A percentile compares a stretch with the other conserved stretches of the same genome.
Conservation (phyloP, 345 rosid genomes). For the Passiflora organensis region DNA sequence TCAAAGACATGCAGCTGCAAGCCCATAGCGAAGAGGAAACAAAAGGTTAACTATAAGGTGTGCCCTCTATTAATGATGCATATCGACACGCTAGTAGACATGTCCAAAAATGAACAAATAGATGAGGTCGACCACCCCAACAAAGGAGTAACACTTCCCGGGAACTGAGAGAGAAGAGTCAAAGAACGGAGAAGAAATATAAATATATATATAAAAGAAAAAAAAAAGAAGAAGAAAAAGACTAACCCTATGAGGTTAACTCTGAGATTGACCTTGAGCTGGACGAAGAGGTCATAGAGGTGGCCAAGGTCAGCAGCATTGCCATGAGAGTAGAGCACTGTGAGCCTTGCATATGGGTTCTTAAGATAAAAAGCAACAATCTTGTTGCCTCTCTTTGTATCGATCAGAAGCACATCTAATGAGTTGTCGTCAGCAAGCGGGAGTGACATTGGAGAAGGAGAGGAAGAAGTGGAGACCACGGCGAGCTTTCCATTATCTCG, state of each 20-base stretch:
- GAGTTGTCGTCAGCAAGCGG: slow-evolving; percentile 64
- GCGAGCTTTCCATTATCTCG: slow-evolving; percentile 56
- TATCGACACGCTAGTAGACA: too few relatives aligned
- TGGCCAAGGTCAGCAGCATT: slow-evolving; percentile 99
- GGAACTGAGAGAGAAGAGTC: too few relatives aligned
- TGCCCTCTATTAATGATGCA: too few relatives aligned
- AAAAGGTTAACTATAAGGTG: too few relatives aligned
- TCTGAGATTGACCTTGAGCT: slow-evolving; percentile 93
- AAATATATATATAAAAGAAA: too few relatives aligned
- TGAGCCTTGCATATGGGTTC: slow-evolving; percentile 88
- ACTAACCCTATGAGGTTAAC: slow-evolving; percentile 95
- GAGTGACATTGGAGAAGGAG: slow-evolving; percentile 43
- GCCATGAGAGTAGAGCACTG: slow-evolving; percentile 92
- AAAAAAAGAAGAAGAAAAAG: neutral
- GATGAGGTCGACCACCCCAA: too few relatives aligned
- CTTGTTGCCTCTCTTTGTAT: slow-evolving; percentile 75
- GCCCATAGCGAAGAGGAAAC: too few relatives aligned
- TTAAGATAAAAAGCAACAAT: slow-evolving; percentile 76
- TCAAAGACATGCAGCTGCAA: too few relatives aligned
- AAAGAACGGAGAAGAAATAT: too few relatives aligned
- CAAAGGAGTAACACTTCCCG: too few relatives aligned
- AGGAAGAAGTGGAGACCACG: slow-evolving; percentile 52
- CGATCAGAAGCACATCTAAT: slow-evolving; percentile 64
- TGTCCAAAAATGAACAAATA: too few relatives aligned
- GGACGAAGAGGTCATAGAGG: slow-evolving; percentile 94